These are phyloP conservation scores for Erodium trifolium DNA, from an alignment of 441 rosid species.

Conservation along the genomic window DNA sequence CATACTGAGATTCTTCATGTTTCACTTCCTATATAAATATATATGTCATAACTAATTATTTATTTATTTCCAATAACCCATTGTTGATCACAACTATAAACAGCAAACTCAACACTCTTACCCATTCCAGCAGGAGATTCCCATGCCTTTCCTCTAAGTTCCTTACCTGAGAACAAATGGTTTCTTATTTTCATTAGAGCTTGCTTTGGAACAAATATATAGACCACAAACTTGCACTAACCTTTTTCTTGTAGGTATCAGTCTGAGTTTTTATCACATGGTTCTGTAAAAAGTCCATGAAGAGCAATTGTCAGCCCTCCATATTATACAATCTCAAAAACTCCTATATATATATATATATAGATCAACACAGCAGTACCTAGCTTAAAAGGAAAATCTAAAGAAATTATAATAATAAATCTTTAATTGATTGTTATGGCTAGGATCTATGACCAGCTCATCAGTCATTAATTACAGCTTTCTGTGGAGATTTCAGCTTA, in stretches of 20 bases:
- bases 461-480: too few relatives aligned
- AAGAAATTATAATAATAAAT: too few relatives aligned
- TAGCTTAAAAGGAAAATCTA: too few relatives aligned
- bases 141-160: conserved; percentile 34
- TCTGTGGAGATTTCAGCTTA: too few relatives aligned
- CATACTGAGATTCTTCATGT: conserved; percentile 35
- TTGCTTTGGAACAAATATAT: background rate
- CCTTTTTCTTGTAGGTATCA: conserved; percentile 41
- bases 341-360: background rate
- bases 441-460: too few relatives aligned
- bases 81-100: background rate
- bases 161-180: conserved; percentile 27
- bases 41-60: background rate
- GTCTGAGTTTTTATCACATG: conserved; percentile 43
- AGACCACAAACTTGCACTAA: conserved; percentile 1
- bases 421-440: too few relatives aligned
- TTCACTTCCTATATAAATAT: conserved; percentile 27
- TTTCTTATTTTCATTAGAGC: background rate
- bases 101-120: conserved; percentile 16
- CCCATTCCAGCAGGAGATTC: conserved; percentile 34
- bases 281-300: conserved; percentile 24
- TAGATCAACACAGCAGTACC: too few relatives aligned
- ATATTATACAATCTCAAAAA: background rate
- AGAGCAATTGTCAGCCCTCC: background rate
- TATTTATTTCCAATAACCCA: background rate